These are phyloP conservation scores for Macrolepiota fuliginosa DNA, from an alignment of 768 basidiomycete genomes.

Conservation along the genomic window DNA sequence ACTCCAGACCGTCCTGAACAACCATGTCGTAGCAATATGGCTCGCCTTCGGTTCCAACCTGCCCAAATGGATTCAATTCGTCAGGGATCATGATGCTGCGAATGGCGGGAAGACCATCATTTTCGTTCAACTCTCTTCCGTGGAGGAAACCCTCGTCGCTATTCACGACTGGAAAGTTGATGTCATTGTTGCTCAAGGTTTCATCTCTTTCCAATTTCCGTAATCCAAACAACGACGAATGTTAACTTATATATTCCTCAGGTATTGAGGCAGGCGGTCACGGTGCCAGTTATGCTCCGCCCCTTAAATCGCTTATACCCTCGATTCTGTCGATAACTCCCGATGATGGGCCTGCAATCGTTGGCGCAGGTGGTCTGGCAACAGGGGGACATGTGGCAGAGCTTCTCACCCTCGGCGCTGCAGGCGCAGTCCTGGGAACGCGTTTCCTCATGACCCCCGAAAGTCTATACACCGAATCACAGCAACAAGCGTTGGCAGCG, in stretches of 20 bases:
- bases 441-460: slow-evolving; percentile 72
- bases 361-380: slow-evolving; percentile 75
- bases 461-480: slow-evolving; percentile 51
- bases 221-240: slow-evolving; percentile 1
- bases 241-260: slow-evolving; percentile 12
- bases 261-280: slow-evolving; percentile 84
- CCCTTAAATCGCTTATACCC: slow-evolving; percentile 60
- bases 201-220: neutral
- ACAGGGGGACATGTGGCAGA: slow-evolving; percentile 65
- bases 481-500: slow-evolving; percentile 49
- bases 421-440: slow-evolving; percentile 71
- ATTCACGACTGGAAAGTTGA: slow-evolving; percentile 69
- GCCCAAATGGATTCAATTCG: slow-evolving; percentile 55
- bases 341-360: slow-evolving; percentile 44
- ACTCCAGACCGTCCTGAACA: slow-evolving; percentile 49
- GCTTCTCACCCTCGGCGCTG: slow-evolving; percentile 62
- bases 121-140: slow-evolving; percentile 64
- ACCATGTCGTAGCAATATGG: slow-evolving; percentile 67
- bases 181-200: slow-evolving; percentile 78
- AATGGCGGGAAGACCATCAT: slow-evolving; percentile 43
- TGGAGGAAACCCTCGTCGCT: slow-evolving; percentile 58
- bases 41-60: slow-evolving; percentile 66
- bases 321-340: slow-evolving; percentile 45
- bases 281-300: slow-evolving; percentile 52
- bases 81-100: slow-evolving; percentile 53